Percentiles rank a stretch among this genome's conserved stretches.
Conservation (phyloP, 1,284 basidiomycete genomes). For the Neotropicomus parvogracilis region DNA sequence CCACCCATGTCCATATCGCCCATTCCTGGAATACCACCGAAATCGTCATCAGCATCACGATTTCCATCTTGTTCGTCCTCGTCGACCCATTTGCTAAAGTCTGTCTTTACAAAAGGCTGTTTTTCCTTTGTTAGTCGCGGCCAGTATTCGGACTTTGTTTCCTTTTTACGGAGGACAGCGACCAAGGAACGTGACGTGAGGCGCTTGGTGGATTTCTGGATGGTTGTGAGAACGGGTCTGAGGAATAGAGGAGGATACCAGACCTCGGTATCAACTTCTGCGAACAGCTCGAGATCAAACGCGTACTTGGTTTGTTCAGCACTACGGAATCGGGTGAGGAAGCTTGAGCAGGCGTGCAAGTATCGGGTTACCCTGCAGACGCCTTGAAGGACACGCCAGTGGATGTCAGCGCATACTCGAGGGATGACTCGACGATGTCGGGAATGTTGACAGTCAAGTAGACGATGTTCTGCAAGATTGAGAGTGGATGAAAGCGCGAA, state of each 20-base stretch:
- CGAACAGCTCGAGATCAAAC: slow-evolving; percentile 72
- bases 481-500: slow-evolving; percentile 3
- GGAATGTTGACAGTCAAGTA: slow-evolving; percentile 84
- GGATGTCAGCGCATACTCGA: slow-evolving; percentile 63
- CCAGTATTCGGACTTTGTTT: slow-evolving; percentile 77
- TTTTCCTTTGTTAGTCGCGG: slow-evolving; percentile 87
- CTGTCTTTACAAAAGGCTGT: slow-evolving; percentile 80
- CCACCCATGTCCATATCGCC: slow-evolving; percentile 13
- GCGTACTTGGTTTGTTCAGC: slow-evolving; percentile 62
- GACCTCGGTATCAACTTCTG: slow-evolving; percentile 73
- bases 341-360: background rate
- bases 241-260: slow-evolving; percentile 10
- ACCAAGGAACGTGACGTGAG: slow-evolving; percentile 65
- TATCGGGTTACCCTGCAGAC: slow-evolving; percentile 60
- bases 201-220: slow-evolving; percentile 60
- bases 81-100: slow-evolving; percentile 91
- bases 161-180: slow-evolving; percentile 79
- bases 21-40: slow-evolving; percentile 43
- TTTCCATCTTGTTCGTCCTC: slow-evolving; percentile 89
- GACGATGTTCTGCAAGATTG: slow-evolving; percentile 64
- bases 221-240: slow-evolving; percentile 7
- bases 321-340: slow-evolving; percentile 35
- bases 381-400: slow-evolving; percentile 70
- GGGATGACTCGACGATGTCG: slow-evolving; percentile 62
- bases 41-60: slow-evolving; percentile 42